phyloP scores from a whole-genome alignment of 1,284 basidiomycete species.

The Cystobasidium pallidum region DNA sequence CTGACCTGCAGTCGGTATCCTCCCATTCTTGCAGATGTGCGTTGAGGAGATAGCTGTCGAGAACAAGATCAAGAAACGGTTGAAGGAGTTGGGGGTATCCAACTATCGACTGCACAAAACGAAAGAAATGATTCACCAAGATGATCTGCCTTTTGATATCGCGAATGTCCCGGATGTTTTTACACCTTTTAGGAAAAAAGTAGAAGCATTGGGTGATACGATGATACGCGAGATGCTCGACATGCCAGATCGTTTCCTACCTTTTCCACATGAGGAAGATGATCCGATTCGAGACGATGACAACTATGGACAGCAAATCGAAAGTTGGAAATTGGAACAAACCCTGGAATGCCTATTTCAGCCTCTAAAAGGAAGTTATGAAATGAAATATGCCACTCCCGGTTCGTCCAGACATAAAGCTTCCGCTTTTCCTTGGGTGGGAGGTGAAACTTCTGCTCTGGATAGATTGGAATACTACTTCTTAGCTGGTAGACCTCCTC shows the following conservation, averaged over 20 bases:
- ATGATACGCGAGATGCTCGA: conserved; percentile 53
- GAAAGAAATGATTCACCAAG: conserved; percentile 56
- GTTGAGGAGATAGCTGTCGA: conserved; percentile 54
- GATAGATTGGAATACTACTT: conserved; percentile 59
- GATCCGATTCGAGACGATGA: conserved; percentile 21
- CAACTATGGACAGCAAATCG: conserved; percentile 46
- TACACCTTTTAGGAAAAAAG: conserved; percentile 60
- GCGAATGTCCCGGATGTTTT: conserved; percentile 60
- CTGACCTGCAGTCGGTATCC: no score
- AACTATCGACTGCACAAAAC: conserved; percentile 55
- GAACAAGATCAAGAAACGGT: conserved; percentile 43
- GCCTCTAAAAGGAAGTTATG: conserved; percentile 53
- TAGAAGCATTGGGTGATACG: conserved; percentile 58
- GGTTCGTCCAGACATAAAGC: conserved; percentile 37
- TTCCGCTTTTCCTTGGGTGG: conserved; percentile 59
- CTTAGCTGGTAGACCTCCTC: conserved; percentile 54
- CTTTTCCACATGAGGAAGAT: conserved; percentile 50
- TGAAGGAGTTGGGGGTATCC: conserved; percentile 49
- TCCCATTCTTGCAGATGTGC: conserved; percentile 55
- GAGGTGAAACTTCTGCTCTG: conserved; percentile 58
- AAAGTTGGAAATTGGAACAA: conserved; percentile 41
- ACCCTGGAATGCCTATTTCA: conserved; percentile 52
- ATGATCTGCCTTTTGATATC: conserved; percentile 59
- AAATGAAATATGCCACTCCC: conserved; percentile 51
- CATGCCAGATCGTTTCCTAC: conserved; percentile 53